Conservation (phyloP, 306 rosid genomes). For the Pachyrhizus erosus region DNA sequence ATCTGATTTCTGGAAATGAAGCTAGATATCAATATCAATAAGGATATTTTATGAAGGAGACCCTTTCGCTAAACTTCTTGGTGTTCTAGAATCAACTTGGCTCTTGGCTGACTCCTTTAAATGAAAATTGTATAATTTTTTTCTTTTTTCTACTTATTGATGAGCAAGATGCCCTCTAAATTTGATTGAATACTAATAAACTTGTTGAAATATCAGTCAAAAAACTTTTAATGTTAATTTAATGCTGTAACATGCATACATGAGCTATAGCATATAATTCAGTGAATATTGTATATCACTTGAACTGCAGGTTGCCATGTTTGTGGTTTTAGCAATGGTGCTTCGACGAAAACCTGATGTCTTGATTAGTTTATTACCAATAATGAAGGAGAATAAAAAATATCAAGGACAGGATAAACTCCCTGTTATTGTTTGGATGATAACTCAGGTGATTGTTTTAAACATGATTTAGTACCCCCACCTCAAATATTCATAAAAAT, state of each 20-base stretch:
- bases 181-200: not conserved
- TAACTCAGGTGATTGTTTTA: conserved; percentile 54
- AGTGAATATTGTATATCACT: conserved; percentile 3
- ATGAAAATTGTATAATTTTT: not conserved
- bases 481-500: not conserved
- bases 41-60: conserved; percentile 9
- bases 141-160: conserved; percentile 2
- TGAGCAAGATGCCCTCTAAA: conserved; percentile 5
- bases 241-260: conserved; percentile 12
- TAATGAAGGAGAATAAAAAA: conserved; percentile 48
- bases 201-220: not conserved
- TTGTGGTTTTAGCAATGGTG: conserved; percentile 57
- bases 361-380: conserved; percentile 53
- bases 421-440: conserved; percentile 54
- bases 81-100: conserved; percentile 11
- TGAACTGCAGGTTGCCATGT: conserved; percentile 59
- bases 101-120: conserved; percentile 20
- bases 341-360: conserved; percentile 58
- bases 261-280: not conserved
- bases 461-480: conserved; percentile 4
- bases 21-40: conserved; percentile 4
- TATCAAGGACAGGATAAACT: conserved; percentile 58
- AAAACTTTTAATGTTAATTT: not conserved
- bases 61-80: conserved; percentile 11
- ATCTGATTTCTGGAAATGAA: conserved; percentile 16